These are phyloP conservation scores for Gomphus sp. DNA, from an alignment of 1,284 basidiomycete species.

Conservation along the genomic window DNA sequence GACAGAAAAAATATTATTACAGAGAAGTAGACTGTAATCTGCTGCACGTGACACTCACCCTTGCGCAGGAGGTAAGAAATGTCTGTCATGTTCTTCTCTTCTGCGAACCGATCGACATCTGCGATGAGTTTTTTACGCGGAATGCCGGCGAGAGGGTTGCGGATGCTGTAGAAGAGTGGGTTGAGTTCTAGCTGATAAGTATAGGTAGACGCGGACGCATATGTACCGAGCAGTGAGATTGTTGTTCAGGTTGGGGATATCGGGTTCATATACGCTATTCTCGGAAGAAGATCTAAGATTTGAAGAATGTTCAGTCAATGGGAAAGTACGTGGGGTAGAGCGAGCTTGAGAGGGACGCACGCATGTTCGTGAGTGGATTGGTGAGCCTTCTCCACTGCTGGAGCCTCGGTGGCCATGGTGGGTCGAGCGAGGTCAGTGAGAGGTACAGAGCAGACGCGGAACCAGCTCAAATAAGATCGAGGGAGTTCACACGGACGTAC, in stretches of 20 bases:
- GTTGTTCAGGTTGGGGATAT: background rate
- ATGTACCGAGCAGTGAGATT: background rate
- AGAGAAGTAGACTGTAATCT: background rate
- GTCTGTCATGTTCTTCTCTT: background rate
- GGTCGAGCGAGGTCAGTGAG: no score
- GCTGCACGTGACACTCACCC: background rate
- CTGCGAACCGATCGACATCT: background rate
- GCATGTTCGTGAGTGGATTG: no score
- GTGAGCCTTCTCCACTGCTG: no score
- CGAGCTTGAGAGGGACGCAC: no score
- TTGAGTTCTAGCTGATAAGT: background rate
- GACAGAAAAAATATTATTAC: background rate
- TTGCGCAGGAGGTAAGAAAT: background rate
- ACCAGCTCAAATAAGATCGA: no score
- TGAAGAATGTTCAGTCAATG: no score
- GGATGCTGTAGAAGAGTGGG: background rate
- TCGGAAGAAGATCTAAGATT: no score
- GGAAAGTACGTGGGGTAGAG: no score
- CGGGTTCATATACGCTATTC: background rate
- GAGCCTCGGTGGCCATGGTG: no score
- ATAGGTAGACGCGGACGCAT: background rate
- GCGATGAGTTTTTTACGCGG: background rate
- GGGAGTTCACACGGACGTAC: no score
- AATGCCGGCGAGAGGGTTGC: background rate
- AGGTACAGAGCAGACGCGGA: no score